Base-by-base conservation (phyloP, 202 grass and related monocot species). In the Setaria viridis region DNA sequence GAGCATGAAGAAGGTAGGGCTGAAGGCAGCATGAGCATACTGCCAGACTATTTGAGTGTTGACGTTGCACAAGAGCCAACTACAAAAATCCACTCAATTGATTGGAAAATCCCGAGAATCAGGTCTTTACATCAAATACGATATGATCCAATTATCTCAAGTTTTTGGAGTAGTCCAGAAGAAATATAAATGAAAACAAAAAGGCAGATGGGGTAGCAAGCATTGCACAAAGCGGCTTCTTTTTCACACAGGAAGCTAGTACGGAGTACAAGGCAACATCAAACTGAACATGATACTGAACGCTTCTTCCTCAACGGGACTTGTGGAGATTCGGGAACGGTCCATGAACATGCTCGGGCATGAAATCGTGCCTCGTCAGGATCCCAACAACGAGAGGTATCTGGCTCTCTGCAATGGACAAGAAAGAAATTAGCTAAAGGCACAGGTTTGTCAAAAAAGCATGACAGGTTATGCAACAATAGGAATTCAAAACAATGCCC, bases 321-420 rank as follows among this genome's bases (percentile, higher is more conserved):
- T 90, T 91, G 3, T 85, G 71, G 78, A 94, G 72, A 64, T 91
- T 86, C 30, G 91, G 93, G 50, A 95, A 91, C 29, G 92, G 56
- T 70, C 86, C 88, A 45, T 83, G 90, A 79, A 94, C 89, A 86
- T 94, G 96, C 79, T 98, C 93, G 0, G 76, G 96, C 90, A 95
- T 91, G 63, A 94, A 91, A 57, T 92, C 93, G 56, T 98, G 96
- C 70, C 96, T 85, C 10, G 93, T 98, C 43, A 98, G 89, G 81
- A 95, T 94, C 39, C 96, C 48, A 19, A 90, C 90, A 72, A 95
- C 90, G 11, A 91, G 93, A 60, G 85, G 91, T 79, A 88, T 91
- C 96, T 98, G 93, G 84, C 90, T 79, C 90, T 91, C 96, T 98
- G 96, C 85, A 83, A 80, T 55, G 29, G 42, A 86, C 68, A 65